Conservation (phyloP, 768 basidiomycete genomes). For the Daedalea quercina region DNA sequence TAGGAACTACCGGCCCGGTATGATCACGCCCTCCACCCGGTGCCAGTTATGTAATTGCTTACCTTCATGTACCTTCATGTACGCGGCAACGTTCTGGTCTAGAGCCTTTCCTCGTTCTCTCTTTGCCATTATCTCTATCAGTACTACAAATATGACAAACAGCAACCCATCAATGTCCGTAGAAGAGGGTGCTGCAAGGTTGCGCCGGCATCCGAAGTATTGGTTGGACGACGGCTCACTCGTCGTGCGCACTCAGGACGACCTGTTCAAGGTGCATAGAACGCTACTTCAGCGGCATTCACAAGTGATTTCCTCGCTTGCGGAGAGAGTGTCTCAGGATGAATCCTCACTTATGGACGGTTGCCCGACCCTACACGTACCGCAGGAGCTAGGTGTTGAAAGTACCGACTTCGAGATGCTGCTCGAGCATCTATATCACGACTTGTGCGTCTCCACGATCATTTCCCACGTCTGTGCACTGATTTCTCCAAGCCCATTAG, state of each 20-base stretch:
- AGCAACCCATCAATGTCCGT: background rate
- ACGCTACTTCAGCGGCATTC: constrained; percentile 50
- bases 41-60: too few relatives aligned
- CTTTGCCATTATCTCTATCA: background rate
- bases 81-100: background rate
- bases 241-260: constrained; percentile 36
- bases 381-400: constrained; percentile 30
- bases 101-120: background rate
- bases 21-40: too few relatives aligned
- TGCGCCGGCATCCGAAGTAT: constrained; percentile 38
- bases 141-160: background rate
- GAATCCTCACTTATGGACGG: background rate
- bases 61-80: background rate
- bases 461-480: background rate
- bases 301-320: constrained; percentile 16
- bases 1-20: too few relatives aligned
- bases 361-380: constrained; percentile 23
- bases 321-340: background rate
- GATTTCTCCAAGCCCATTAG: constrained; percentile 32
- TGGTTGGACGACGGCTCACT: constrained; percentile 68
- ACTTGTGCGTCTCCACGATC: constrained; percentile 42
- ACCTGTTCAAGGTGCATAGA: constrained; percentile 52
- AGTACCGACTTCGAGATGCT: constrained; percentile 47
- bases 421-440: constrained; percentile 62
- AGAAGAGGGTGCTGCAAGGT: background rate